phyloP scores from a whole-genome alignment of 2,329 filamentous ascomycete species.

The Penicillium sp. region DNA sequence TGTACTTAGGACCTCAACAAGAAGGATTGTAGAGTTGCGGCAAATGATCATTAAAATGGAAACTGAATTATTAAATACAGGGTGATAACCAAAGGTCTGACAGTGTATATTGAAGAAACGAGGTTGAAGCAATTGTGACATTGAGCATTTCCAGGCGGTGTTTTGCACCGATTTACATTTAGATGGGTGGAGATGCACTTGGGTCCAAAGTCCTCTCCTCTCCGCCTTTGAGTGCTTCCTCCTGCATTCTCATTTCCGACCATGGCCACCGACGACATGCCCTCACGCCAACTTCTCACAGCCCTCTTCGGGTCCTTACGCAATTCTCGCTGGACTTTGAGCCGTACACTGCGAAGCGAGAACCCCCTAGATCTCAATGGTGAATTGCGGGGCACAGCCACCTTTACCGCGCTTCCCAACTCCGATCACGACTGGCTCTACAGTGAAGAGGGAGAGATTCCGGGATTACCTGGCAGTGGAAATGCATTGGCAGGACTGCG shows the following conservation, averaged over 20 bases:
- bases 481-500: constrained; percentile 24
- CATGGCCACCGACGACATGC: not conserved
- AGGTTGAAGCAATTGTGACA: too few species aligned
- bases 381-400: constrained; percentile 40
- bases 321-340: constrained; percentile 35
- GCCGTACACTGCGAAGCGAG: constrained; percentile 40
- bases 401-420: constrained; percentile 31
- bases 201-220: not conserved
- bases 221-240: not conserved
- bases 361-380: constrained; percentile 44
- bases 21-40: too few species aligned
- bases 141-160: too few species aligned
- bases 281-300: constrained; percentile 20
- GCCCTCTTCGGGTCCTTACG: constrained; percentile 31
- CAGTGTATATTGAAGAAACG: too few species aligned
- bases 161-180: too few species aligned
- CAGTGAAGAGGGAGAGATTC: constrained; percentile 44
- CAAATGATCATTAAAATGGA: too few species aligned
- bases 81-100: too few species aligned
- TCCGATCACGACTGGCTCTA: constrained; percentile 38
- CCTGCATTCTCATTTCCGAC: not conserved
- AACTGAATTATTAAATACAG: too few species aligned
- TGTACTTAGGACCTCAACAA: too few species aligned
- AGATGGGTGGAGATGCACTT: not conserved
- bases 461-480: constrained; percentile 22